Evolutionary conservation across 1,139 yeast species (phyloP).

Genomic region (Arxiozyma slooffiae): DNA sequence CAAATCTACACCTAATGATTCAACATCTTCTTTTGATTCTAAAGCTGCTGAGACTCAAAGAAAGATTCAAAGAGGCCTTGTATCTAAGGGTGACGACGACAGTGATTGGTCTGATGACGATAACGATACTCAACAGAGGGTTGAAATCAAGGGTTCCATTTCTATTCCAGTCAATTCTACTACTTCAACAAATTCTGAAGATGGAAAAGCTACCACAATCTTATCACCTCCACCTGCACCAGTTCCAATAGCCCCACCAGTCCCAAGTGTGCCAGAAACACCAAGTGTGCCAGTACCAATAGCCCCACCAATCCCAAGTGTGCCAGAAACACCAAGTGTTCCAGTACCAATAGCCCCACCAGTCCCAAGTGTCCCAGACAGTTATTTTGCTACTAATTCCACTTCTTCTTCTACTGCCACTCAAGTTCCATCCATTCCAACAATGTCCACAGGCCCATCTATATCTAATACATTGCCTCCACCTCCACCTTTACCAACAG

Average conservation of each 20-base stretch:
- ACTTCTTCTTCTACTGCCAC: constrained; percentile 17
- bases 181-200: constrained; percentile 12
- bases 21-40: constrained; percentile 36
- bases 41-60: constrained; percentile 55
- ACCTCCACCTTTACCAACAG: constrained; percentile 26
- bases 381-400: constrained; percentile 11
- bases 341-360: constrained; percentile 21
- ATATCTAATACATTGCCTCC: constrained; percentile 15
- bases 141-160: constrained; percentile 10
- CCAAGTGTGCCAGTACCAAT: constrained; percentile 1
- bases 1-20: constrained; percentile 32
- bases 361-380: constrained; percentile 23
- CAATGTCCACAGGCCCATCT: neutral
- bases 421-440: constrained; percentile 19
- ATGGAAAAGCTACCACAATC: constrained; percentile 6
- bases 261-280: constrained; percentile 13
- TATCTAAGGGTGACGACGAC: constrained; percentile 36
- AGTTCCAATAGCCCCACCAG: constrained; percentile 13
- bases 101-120: constrained; percentile 48
- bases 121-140: constrained; percentile 15
- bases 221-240: constrained; percentile 22
- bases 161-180: constrained; percentile 18
- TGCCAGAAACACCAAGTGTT: constrained; percentile 23
- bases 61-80: constrained; percentile 52
- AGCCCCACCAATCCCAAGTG: constrained; percentile 13